phyloP scores from a whole-genome alignment of 2,329 filamentous ascomycete species.

The Aureobasidium mangrovei region DNA sequence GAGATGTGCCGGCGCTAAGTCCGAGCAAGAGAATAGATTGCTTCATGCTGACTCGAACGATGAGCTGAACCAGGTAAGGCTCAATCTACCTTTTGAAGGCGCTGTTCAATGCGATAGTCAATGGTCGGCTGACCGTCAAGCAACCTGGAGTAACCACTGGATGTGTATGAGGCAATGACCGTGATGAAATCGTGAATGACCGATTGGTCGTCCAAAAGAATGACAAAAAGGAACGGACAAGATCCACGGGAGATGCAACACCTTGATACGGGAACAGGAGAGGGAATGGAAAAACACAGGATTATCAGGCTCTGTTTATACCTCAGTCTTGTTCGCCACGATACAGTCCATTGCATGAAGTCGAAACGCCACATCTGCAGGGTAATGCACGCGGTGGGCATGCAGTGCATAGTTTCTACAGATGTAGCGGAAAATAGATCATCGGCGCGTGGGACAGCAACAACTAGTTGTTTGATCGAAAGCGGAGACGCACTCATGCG shows the following conservation, averaged over 20 bases:
- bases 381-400: not conserved
- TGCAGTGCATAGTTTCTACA: not conserved
- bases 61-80: not conserved
- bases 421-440: not conserved
- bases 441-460: not conserved
- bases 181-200: not conserved
- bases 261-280: not conserved
- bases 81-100: not conserved
- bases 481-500: not conserved
- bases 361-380: constrained; percentile 9
- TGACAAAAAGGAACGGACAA: not conserved
- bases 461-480: not conserved
- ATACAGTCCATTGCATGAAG: not conserved
- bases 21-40: constrained; percentile 4
- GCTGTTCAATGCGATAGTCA: not conserved
- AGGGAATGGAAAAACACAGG: not conserved
- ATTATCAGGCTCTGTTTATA: not conserved
- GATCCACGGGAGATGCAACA: not conserved
- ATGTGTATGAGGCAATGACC: not conserved
- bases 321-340: not conserved
- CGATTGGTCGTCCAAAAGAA: not conserved
- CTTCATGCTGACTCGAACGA: not conserved
- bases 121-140: not conserved
- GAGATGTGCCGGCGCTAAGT: not conserved
- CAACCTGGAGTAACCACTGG: not conserved